Evolutionary conservation across 2,329 filamentous ascomycete genomes (phyloP), one percentile per base, ranked within the genome.

Genomic region (Huntiella moniliformis): DNA sequence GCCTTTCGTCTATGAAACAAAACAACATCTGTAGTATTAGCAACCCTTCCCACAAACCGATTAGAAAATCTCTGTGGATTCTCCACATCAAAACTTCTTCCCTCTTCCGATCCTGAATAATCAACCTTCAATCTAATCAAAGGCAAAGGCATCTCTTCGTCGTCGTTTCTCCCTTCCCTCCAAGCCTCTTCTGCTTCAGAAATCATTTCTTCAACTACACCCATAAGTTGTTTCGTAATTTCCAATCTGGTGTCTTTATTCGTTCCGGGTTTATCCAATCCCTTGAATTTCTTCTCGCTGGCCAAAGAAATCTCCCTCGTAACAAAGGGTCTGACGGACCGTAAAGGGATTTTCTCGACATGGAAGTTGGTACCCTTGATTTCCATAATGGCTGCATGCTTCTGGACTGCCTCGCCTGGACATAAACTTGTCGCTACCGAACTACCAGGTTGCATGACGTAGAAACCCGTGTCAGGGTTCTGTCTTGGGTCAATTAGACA

Each of bases 61-160:
- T 93, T 93, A 0, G 88, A 96, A 56, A 96, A 95, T 6, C 91
- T 77, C 58, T 96, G 91, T 0, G 91, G 87, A 51, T 98, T 98
- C 59, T 96, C 91, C 52, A 82, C 79, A 53, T 96, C 83, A 55
- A 85, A 98, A 33, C 77, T 74, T 5, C 40, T 34, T 11, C 85
- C 82, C 3, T 85, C 86, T 38, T 92, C 84, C 0, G 81, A 81
- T 0, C 86, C 77, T 0, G 83, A 82, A 53, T 85, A 91, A 56
- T 98, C 91, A 1, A 98, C 87, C 51, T 87, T 85, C 12, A 98
- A 71, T 15, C 91, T 77, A 35, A 98, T 79, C 1, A 98, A 69
- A 0, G 91, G 91, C 32, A 91, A 64, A 0, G 88, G 88, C 1
- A 74, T 62, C 34, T 68, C 68, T 28, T 34, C 44, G 4, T 42